These are phyloP conservation scores for Eucalyptus paniculata DNA, from an alignment of 345 rosid genomes.

Conservation along the genomic window DNA sequence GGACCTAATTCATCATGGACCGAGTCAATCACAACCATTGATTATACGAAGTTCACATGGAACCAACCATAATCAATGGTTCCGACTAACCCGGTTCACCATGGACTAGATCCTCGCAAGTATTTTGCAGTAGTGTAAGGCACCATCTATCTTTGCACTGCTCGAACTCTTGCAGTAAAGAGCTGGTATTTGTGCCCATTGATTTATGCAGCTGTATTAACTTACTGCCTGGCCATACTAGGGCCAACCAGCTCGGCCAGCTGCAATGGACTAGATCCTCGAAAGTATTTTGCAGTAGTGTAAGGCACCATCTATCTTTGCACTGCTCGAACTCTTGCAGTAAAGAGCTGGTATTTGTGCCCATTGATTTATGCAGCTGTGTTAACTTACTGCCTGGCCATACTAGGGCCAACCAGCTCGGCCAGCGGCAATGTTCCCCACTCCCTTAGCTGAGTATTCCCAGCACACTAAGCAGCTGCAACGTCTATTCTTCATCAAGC, in stretches of 20 bases:
- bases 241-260: slow-evolving; percentile 96
- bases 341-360: slow-evolving; percentile 56
- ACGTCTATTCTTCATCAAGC: background rate
- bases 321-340: slow-evolving; percentile 44
- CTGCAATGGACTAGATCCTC: slow-evolving; percentile 15
- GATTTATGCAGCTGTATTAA: slow-evolving; percentile 61
- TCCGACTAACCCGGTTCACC: background rate
- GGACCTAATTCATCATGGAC: background rate
- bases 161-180: slow-evolving; percentile 43
- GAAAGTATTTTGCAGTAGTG: background rate
- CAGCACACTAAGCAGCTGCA: background rate
- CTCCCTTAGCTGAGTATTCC: background rate
- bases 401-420: slow-evolving; percentile 83
- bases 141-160: slow-evolving; percentile 49
- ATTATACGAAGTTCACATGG: background rate
- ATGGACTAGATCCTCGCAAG: background rate
- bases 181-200: slow-evolving; percentile 53
- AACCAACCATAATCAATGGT: background rate
- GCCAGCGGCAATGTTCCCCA: slow-evolving; percentile 51
- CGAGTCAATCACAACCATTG: background rate
- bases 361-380: slow-evolving; percentile 60
- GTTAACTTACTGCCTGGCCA: slow-evolving; percentile 63
- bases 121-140: slow-evolving; percentile 12
- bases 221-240: slow-evolving; percentile 65
- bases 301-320: slow-evolving; percentile 48